Evolutionary conservation across 306 rosid genomes (phyloP), one percentile per base, ranked within the genome.

Genomic region (Comarum palustre): DNA sequence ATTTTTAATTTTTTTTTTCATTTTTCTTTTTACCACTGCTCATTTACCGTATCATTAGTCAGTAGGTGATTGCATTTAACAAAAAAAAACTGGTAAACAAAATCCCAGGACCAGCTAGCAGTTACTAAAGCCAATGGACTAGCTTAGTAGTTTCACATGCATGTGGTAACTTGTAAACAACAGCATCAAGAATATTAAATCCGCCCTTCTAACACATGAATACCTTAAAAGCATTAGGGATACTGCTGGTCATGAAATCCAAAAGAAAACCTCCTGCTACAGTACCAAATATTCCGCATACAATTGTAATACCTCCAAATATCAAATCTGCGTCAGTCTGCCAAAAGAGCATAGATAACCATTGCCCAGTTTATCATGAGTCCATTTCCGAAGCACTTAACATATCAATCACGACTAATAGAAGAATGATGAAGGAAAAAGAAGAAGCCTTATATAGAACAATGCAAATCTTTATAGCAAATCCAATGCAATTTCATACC

Each of bases 171-270:
- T 15, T 48, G 27, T 71, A 71, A 54, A 15, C 20, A 54, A 71
- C n/a, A 57, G 24, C 9, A 71, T 71, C 67, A 75, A 34, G 73
- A 43, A 71, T 71, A 46, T 43, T 58, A 42, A 66, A 10, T 27
- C 38, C 16, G 14, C 38, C 52, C 47, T 38, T 79, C 36, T 19
- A 48, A 72, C 61, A 68, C 36, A 45, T 59, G 62, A 73, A 65
- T 61, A 72, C 98, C 96, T 92, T 90, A 78, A 92, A 92, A 79
- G 96, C 98, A 88, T 90, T 92, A 46, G 96, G 51, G 68, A 90
- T 73, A 16, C 93, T 84, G 83, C 77, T 87, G 27, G 31, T 57
- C 82, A 92, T 79, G 61, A 48, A 85, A 84, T 92, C 96, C 42
- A 88, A 78, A 76, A 83, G 17, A 42, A 85, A 73, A 61, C 98